Evolutionary conservation across 164 flowering plant species (phyloP).

Genomic region (Berberis vulgaris): DNA sequence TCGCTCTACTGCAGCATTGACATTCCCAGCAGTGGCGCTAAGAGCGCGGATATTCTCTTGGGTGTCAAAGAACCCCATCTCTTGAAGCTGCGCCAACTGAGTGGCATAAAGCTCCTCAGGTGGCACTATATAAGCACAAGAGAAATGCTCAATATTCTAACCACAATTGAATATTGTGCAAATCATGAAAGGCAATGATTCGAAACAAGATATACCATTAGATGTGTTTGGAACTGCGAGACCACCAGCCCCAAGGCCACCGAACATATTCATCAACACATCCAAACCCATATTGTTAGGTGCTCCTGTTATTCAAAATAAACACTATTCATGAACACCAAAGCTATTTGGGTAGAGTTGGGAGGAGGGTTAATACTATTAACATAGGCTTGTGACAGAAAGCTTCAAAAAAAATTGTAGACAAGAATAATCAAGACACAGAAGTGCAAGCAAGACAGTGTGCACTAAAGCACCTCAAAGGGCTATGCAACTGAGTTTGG

Average conservation of each 20-base stretch:
- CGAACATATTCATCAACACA: slow-evolving; percentile 55
- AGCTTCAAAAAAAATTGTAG: background rate
- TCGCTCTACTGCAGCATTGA: slow-evolving; percentile 98
- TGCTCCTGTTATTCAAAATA: slow-evolving; percentile 18
- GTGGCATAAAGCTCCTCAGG: slow-evolving; percentile 91
- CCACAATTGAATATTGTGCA: too few relatives aligned
- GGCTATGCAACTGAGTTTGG: too few relatives aligned
- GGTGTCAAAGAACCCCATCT: slow-evolving; percentile 95
- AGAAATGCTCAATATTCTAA: background rate
- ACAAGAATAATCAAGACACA: background rate
- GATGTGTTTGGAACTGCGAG: slow-evolving; percentile 26
- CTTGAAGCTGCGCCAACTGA: slow-evolving; percentile 87
- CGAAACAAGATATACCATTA: slow-evolving; percentile 16
- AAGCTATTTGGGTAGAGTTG: background rate
- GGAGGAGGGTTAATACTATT: too few relatives aligned
- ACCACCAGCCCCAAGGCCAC: slow-evolving; percentile 51
- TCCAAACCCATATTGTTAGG: slow-evolving; percentile 36
- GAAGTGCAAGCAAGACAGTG: background rate
- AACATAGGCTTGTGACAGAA: too few relatives aligned
- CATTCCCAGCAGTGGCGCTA: slow-evolving; percentile 82
- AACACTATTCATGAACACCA: background rate
- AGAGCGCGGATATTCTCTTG: slow-evolving; percentile 88
- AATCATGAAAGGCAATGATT: too few relatives aligned
- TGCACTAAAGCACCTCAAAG: too few relatives aligned
- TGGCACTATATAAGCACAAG: slow-evolving; percentile 49